Evolutionary conservation across 2,329 filamentous ascomycete species (phyloP), one percentile per base, ranked within the genome.

Genomic region (Xylariomycetidae sp.): DNA sequence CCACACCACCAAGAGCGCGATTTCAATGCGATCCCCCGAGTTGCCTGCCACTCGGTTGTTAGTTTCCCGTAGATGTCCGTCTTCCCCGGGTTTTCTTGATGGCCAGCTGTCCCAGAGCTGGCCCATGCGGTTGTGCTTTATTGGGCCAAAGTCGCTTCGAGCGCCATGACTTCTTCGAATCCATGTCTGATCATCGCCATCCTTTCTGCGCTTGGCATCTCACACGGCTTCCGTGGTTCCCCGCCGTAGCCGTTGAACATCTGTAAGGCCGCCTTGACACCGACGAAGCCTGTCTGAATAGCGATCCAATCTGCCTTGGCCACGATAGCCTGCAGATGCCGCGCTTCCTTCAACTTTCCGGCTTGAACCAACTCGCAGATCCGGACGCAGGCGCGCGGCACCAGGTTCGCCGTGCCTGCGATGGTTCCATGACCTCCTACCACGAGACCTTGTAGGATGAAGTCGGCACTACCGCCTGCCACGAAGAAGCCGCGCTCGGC

Each of bases 371-470:
- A 63, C 40, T 76, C 61, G 35, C 77, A 60, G 18, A 85, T 63
- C 47, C 75, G 64, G 27, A 79, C 72, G 54, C 80, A 82, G 6
- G 79, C 64, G 49, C 74, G 73, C 6, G 80, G 83, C 2, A 77
- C 68, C 29, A 88, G 64, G 56, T 89, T 88, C 25, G 74, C 83
- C 35, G 83, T 68, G n/a, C 83, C 84, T 10, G 76, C 78, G 42
- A 88, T 82, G 49, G 84, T 73, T 20, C 84, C 83, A 37, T 80
- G 74, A 3, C 79, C 82, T 16, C 82, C 83, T 4, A 76, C 80
- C 26, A 82, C 68, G 24, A 85, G 58, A 1, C 78, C 79, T 56
- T 85, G 82, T 10, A 87, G 59, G 10, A 77, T 80, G 57, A 86
- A 86, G 60, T 88, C 82, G 32, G 80, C 80, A 30, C 76, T 82